These are phyloP conservation scores for Syncephalastrum sp. DNA, from an alignment of 371 early-diverging fungal genomes.

Conservation along the genomic window DNA sequence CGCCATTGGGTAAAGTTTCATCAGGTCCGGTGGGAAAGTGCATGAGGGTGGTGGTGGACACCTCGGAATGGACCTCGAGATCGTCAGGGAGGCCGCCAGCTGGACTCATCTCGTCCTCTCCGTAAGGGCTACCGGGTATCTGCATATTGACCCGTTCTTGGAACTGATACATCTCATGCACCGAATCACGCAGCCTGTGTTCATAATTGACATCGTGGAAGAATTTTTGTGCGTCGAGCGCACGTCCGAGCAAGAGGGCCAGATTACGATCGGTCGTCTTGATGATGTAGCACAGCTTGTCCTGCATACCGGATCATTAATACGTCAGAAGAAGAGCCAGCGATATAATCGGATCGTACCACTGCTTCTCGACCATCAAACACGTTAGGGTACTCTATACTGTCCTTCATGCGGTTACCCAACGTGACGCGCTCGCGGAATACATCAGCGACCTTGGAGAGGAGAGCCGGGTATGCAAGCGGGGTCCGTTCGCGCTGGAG, in stretches of 20 bases:
- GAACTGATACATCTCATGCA: conserved; percentile 79
- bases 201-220: conserved; percentile 90
- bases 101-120: conserved; percentile 12
- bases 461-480: conserved; percentile 77
- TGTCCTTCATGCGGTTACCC: conserved; percentile 68
- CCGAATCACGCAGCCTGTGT: conserved; percentile 78
- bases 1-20: conserved; percentile 64
- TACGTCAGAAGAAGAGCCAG: neutral
- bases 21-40: conserved; percentile 6
- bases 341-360: conserved; percentile 41
- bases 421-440: conserved; percentile 57
- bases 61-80: conserved; percentile 24
- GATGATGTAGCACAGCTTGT: conserved; percentile 69
- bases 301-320: conserved; percentile 37
- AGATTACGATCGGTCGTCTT: conserved; percentile 83
- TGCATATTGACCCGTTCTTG: conserved; percentile 36
- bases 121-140: neutral
- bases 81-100: conserved; percentile 7
- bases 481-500: conserved; percentile 18
- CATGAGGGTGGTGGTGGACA: neutral
- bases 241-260: conserved; percentile 81
- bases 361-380: conserved; percentile 87
- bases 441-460: conserved; percentile 77
- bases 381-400: conserved; percentile 76
- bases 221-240: conserved; percentile 83